phyloP scores from a whole-genome alignment of 345 rosid genomes.

The Gossypium sturtianum region DNA sequence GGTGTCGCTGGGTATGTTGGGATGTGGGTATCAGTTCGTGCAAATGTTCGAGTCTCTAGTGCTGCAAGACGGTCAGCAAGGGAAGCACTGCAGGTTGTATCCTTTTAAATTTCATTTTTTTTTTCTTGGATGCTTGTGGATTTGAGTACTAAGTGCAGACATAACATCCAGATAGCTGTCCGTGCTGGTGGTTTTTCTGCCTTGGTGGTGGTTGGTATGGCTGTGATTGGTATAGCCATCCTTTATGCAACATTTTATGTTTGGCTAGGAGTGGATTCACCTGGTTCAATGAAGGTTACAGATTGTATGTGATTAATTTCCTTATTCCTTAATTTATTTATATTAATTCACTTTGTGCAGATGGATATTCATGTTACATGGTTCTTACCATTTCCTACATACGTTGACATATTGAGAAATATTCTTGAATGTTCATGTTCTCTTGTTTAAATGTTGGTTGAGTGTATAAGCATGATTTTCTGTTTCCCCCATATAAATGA shows the following conservation, averaged over 20 bases:
- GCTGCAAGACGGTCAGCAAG: constrained; percentile 99
- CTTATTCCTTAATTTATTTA: neutral
- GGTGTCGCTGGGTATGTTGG: constrained; percentile 97
- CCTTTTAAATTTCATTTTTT: constrained; percentile 9
- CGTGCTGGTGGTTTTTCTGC: constrained; percentile 99
- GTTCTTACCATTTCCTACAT: neutral
- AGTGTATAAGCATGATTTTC: neutral
- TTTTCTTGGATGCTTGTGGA: constrained; percentile 19
- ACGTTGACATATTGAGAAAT: neutral
- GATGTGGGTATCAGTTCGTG: constrained; percentile 99
- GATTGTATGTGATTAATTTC: constrained; percentile 59
- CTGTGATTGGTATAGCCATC: constrained; percentile 92
- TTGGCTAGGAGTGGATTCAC: constrained; percentile 79
- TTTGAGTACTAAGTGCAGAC: constrained; percentile 22
- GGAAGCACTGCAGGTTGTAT: constrained; percentile 92
- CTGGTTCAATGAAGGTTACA: constrained; percentile 83
- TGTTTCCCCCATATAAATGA: neutral
- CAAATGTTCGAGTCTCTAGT: constrained; percentile 97
- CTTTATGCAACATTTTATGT: constrained; percentile 90
- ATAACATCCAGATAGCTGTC: constrained; percentile 64
- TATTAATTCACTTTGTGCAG: neutral
- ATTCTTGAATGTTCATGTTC: neutral
- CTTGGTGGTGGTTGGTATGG: constrained; percentile 97
- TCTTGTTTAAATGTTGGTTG: neutral
- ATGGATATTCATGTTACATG: neutral